These are phyloP conservation scores for Aspergillus bridgeri DNA, from an alignment of 495 filamentous ascomycete species.

Conservation along the genomic window DNA sequence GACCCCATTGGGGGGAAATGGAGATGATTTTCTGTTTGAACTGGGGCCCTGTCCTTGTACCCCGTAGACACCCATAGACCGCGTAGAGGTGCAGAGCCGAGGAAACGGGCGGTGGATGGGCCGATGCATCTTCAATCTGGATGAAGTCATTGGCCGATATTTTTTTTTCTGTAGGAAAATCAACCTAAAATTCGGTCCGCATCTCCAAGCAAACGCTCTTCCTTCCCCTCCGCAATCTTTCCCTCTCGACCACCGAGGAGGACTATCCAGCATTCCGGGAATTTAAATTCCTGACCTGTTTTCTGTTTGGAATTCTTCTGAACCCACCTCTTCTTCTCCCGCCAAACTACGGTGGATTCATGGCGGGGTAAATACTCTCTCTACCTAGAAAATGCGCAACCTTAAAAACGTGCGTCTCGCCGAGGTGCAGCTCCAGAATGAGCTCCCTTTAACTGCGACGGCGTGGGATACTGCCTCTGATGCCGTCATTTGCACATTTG, in stretches of 20 bases:
- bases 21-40: neutral
- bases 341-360: conserved; percentile 22
- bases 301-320: neutral
- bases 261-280: neutral
- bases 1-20: conserved; percentile 14
- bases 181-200: too few relatives aligned
- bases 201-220: neutral
- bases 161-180: too few relatives aligned
- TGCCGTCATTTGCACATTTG: conserved; percentile 69
- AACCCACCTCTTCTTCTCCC: conserved; percentile 1
- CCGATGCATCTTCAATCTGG: conserved; percentile 36
- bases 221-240: neutral
- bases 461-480: conserved; percentile 75
- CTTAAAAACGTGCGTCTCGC: conserved; percentile 66
- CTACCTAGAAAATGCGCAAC: conserved; percentile 64
- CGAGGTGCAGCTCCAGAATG: conserved; percentile 51
- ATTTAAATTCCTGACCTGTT: conserved; percentile 8
- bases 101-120: conserved; percentile 3
- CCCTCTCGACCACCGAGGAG: conserved; percentile 1
- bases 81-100: conserved; percentile 5
- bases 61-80: neutral
- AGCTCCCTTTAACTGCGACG: conserved; percentile 60
- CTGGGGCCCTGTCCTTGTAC: neutral
- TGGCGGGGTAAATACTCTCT: conserved; percentile 36
- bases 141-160: conserved; percentile 51